These are phyloP conservation scores for Cucurbita ficifolia DNA, from an alignment of 306 rosid species.

Conservation along the genomic window DNA sequence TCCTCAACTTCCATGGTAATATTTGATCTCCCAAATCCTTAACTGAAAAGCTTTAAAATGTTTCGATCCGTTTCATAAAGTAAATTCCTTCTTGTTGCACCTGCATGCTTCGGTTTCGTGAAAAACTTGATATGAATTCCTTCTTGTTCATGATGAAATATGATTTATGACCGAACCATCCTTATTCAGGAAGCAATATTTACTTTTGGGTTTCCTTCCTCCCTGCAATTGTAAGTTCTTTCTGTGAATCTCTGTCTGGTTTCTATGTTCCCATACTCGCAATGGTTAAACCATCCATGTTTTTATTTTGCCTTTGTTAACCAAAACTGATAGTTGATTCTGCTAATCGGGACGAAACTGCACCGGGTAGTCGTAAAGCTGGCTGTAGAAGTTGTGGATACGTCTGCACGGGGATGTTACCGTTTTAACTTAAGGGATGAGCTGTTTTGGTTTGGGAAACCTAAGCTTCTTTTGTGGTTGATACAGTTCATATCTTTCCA, in stretches of 20 bases:
- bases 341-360: slow-evolving; percentile 68
- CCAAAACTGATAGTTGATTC: slow-evolving; percentile 41
- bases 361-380: slow-evolving; percentile 75
- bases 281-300: neutral
- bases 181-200: slow-evolving; percentile 59
- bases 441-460: slow-evolving; percentile 88
- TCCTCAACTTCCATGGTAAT: slow-evolving; percentile 80
- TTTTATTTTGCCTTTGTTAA: neutral
- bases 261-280: neutral
- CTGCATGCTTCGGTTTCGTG: neutral
- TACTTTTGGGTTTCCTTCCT: slow-evolving; percentile 94
- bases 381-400: slow-evolving; percentile 68
- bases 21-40: neutral
- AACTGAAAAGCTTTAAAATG: neutral
- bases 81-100: neutral
- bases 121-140: neutral
- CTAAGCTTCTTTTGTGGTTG: slow-evolving; percentile 50
- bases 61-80: neutral
- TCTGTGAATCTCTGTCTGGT: slow-evolving; percentile 6
- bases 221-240: slow-evolving; percentile 66
- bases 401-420: slow-evolving; percentile 20
- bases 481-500: slow-evolving; percentile 76
- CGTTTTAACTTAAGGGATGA: slow-evolving; percentile 63
- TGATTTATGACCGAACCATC: slow-evolving; percentile 9
- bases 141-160: neutral